A percentile compares a stretch with the other conserved stretches of the same genome.
Evolutionary conservation across 202 grass and related monocot genomes (phyloP).

Genomic region (Saccharum hybrid): DNA sequence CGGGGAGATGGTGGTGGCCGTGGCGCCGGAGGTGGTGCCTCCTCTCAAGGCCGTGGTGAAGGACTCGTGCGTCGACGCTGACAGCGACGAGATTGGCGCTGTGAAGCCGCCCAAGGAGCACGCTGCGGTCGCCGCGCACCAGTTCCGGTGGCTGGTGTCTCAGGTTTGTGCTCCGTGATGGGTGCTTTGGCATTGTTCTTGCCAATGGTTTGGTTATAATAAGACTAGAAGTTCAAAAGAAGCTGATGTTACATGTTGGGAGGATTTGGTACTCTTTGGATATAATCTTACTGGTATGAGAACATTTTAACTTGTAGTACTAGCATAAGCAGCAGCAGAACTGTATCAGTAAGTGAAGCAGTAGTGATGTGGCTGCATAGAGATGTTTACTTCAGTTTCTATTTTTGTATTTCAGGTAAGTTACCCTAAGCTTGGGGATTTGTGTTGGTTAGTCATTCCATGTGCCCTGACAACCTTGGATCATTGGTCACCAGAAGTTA

Average conservation of each 20-base stretch:
- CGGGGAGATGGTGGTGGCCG: constrained; percentile 59
- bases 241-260: not conserved
- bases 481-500: constrained; percentile 95
- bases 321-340: not conserved
- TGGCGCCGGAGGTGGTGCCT: constrained; percentile 63
- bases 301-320: not conserved
- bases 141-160: constrained; percentile 88
- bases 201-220: not conserved
- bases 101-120: constrained; percentile 65
- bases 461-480: constrained; percentile 86
- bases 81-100: constrained; percentile 55
- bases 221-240: not conserved
- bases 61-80: constrained; percentile 58
- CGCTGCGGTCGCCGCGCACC: constrained; percentile 68
- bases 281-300: not conserved
- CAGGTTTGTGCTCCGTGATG: constrained; percentile 51
- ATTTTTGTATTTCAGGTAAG: constrained; percentile 51
- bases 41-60: constrained; percentile 65
- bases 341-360: not conserved
- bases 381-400: constrained; percentile 12
- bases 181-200: not conserved
- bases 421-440: constrained; percentile 68
- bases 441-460: constrained; percentile 75
- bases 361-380: not conserved
- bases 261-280: constrained; percentile 5